Base-by-base conservation (phyloP, 805 yeast genomes). In the Nakazawaea populi region DNA sequence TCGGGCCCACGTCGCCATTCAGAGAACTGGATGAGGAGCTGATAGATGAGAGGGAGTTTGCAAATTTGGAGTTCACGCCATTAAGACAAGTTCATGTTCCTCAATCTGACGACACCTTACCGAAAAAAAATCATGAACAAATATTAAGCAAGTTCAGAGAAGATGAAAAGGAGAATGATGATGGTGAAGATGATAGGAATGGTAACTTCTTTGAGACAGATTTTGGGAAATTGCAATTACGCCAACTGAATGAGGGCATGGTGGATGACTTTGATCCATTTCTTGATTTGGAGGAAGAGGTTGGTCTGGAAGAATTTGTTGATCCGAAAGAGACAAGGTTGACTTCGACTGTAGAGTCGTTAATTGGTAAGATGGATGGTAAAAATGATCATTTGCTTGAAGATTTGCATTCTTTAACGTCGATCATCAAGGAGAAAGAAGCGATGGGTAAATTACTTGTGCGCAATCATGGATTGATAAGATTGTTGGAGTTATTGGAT, bases 61-160 rank as follows among this genome's bases (percentile, higher is more conserved):
- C 68, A 69, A 32, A 66, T 62, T 5, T 31, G 62, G 14, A 75
- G 74, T 1, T 54, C 31, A 40, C 29, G 24, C 43, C 40, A 10
- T 12, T 37, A 12, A 34, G 36, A 34, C 36, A 34, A 34, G 24
- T 18, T 18, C 24, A 18, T 2, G 24, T 18, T 18, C 24, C 24
- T 18, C 24, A 18, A 18, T 18, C 24, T 18, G 3, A 38, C 14
- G 9, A n/a, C 27, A 12, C 10, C 27, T 12, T 10, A 12, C n/a
- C 9, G 3, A 38, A 38, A 38, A 38, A 18, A 14, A 38, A 12
- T 14, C 41, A 28, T 42, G 50, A 47, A 4, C 38, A 47, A 29
- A 27, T 48, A 5, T 31, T 48, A 30, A 37, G 18, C 8, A 28
- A 43, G 24, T 48, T 37, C 40, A 30, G 12, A 11, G 51, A 47